These are phyloP conservation scores for Nasturtium officinale DNA, from an alignment of 345 rosid species.

Conservation along the genomic window DNA sequence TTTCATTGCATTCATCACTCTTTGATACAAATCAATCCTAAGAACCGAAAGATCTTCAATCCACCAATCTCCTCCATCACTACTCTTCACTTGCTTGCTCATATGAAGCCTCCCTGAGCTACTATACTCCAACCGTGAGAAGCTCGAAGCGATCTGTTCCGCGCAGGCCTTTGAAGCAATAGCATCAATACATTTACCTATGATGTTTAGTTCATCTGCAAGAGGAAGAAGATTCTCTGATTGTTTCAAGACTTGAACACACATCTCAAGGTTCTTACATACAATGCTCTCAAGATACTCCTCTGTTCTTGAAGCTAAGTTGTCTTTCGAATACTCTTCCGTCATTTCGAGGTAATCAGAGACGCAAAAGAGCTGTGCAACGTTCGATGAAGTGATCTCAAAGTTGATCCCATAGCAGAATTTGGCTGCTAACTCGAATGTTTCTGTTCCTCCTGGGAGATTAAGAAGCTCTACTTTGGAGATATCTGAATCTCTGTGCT, in stretches of 20 bases:
- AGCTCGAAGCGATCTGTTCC: conserved; percentile 95
- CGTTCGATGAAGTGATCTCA: conserved; percentile 84
- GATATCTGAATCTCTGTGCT: conserved; percentile 83
- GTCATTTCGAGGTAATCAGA: conserved; percentile 97
- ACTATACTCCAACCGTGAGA: conserved; percentile 92
- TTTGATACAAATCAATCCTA: conserved; percentile 74
- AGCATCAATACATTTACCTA: conserved; percentile 82
- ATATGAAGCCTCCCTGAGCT: conserved; percentile 98
- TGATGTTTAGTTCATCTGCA: conserved; percentile 83
- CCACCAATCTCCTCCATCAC: conserved; percentile 93
- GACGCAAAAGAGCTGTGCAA: conserved; percentile 77
- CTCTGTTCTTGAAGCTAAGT: conserved; percentile 82
- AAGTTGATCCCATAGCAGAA: conserved; percentile 93
- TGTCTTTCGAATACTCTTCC: conserved; percentile 85
- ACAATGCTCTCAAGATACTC: conserved; percentile 86
- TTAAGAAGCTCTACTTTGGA: conserved; percentile 90
- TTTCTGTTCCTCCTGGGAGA: conserved; percentile 85
- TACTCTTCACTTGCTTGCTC: conserved; percentile 74
- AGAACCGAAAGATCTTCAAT: conserved; percentile 88
- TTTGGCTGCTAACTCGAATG: conserved; percentile 88
- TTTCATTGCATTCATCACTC: conserved; percentile 88
- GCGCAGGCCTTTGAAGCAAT: conserved; percentile 91
- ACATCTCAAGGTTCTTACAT: conserved; percentile 85
- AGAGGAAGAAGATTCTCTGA: conserved; percentile 89
- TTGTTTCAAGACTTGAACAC: conserved; percentile 84